Conservation (phyloP, 73 alveolate species). For the Effrenium voratum region DNA sequence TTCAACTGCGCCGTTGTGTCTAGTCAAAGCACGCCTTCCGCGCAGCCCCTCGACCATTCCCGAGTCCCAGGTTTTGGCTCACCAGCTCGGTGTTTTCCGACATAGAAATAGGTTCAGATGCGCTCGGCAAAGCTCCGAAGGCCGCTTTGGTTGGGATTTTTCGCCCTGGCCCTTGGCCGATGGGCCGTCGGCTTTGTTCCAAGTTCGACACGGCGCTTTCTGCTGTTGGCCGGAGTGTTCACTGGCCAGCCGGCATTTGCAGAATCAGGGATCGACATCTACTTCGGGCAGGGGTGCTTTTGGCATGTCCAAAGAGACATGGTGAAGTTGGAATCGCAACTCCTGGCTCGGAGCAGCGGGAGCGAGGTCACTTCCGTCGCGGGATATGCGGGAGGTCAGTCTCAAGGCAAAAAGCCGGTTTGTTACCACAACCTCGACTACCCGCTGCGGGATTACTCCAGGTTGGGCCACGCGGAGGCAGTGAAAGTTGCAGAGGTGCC, state of each 20-base stretch:
- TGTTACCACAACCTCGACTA: slow-evolving; percentile 64
- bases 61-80: too few species aligned
- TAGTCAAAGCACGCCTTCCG: too few species aligned
- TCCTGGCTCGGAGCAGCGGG: slow-evolving; percentile 27
- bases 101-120: too few species aligned
- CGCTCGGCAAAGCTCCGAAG: slow-evolving; percentile 64
- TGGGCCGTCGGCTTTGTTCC: slow-evolving; percentile 3
- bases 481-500: slow-evolving; percentile 57
- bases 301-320: slow-evolving; percentile 91
- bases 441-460: slow-evolving; percentile 65
- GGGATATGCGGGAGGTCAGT: slow-evolving; percentile 71
- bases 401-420: slow-evolving; percentile 33
- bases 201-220: not conserved
- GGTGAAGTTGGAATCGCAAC: slow-evolving; percentile 19
- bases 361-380: slow-evolving; percentile 43
- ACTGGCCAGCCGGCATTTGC: not conserved
- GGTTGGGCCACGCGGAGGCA: slow-evolving; percentile 77
- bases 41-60: too few species aligned
- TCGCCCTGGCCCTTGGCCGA: not conserved
- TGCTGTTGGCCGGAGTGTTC: not conserved
- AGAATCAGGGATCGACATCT: slow-evolving; percentile 2
- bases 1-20: too few species aligned
- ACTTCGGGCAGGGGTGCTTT: slow-evolving; percentile 86
- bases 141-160: not conserved
- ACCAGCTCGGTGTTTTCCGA: too few species aligned